Conservation (phyloP, 2,329 filamentous ascomycete species). For the Thelonectria blattea region DNA sequence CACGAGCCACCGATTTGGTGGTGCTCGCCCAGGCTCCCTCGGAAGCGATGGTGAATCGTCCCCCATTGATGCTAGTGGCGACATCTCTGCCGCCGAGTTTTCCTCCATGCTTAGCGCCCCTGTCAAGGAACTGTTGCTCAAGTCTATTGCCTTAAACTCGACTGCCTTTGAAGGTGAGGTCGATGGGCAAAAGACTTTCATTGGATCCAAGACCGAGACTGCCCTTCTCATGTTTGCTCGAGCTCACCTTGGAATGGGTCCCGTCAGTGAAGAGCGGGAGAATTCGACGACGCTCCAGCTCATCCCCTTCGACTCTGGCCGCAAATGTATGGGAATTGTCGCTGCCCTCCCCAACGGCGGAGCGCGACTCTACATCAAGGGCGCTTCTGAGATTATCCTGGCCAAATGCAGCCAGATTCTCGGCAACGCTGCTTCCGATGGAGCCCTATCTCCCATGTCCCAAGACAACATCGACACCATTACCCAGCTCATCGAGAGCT, state of each 20-base stretch:
- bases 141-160: slow-evolving; percentile 70
- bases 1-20: slow-evolving; percentile 61
- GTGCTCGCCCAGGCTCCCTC: slow-evolving; percentile 37
- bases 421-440: slow-evolving; percentile 54
- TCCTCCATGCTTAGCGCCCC: slow-evolving; percentile 51
- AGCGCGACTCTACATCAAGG: slow-evolving; percentile 66
- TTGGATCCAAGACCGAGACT: slow-evolving; percentile 81
- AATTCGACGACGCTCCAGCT: slow-evolving; percentile 66
- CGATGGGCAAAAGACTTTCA: slow-evolving; percentile 69
- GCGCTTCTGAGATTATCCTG: slow-evolving; percentile 69
- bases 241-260: slow-evolving; percentile 70
- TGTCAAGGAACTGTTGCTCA: slow-evolving; percentile 60
- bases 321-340: slow-evolving; percentile 74
- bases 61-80: slow-evolving; percentile 40
- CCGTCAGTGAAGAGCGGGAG: slow-evolving; percentile 68
- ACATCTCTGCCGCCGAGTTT: slow-evolving; percentile 55
- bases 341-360: slow-evolving; percentile 57
- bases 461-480: slow-evolving; percentile 63
- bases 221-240: slow-evolving; percentile 73
- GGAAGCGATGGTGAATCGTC: slow-evolving; percentile 35
- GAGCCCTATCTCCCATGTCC: slow-evolving; percentile 52
- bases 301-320: slow-evolving; percentile 76
- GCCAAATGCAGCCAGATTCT: slow-evolving; percentile 60
- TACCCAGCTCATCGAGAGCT: slow-evolving; percentile 73
- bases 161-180: slow-evolving; percentile 79